phyloP scores from a whole-genome alignment of 768 basidiomycete genomes.

The Lentinus tigrinus region DNA sequence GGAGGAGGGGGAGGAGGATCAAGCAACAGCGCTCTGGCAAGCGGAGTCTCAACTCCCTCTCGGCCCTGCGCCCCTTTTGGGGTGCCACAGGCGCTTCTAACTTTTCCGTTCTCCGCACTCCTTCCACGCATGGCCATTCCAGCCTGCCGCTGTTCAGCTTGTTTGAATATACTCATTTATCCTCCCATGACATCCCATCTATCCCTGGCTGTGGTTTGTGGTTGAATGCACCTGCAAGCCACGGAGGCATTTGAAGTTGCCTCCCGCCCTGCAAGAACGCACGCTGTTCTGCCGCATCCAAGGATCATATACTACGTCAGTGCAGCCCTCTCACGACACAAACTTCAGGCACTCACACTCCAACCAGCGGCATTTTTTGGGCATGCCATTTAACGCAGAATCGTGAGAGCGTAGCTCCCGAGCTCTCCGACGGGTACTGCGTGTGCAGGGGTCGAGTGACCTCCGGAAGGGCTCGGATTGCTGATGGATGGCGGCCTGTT shows the following conservation, averaged over 20 bases:
- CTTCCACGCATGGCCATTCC: not conserved
- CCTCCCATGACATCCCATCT: no score
- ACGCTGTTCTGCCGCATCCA: not conserved
- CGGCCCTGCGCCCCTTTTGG: constrained; percentile 3
- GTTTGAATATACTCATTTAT: no score
- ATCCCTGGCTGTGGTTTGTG: no score
- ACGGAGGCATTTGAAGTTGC: no score
- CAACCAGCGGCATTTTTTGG: not conserved
- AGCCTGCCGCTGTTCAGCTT: no score
- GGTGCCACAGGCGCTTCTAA: not conserved
- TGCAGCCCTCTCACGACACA: not conserved
- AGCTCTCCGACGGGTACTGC: not conserved
- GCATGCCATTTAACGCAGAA: not conserved
- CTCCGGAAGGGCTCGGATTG: no score
- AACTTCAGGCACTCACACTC: not conserved
- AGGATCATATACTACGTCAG: not conserved
- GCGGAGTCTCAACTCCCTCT: constrained; percentile 20
- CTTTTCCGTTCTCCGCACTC: not conserved
- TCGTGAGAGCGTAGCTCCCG: not conserved
- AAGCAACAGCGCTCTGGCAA: constrained; percentile 9
- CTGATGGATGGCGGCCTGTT: no score
- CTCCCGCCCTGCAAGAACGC: no score
- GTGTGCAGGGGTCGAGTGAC: not conserved
- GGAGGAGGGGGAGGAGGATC: constrained; percentile 7
- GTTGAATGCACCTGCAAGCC: not conserved